Evolutionary conservation across 306 rosid genomes (phyloP), one percentile per base, ranked within the genome.

Genomic region (Glycyrrhiza uralensis): DNA sequence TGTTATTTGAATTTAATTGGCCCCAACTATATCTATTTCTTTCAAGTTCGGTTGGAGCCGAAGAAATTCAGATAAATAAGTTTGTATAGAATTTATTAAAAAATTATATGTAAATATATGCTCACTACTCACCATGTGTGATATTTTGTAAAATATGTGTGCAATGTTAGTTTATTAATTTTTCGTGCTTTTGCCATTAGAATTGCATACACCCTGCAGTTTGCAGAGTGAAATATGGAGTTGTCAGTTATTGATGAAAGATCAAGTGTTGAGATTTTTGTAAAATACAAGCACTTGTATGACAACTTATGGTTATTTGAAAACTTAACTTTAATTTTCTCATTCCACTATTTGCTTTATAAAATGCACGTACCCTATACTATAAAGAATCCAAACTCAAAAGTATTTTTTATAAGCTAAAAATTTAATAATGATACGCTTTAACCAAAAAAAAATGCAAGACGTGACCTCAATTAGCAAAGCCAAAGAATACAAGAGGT

Each of bases 141-240:
- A 33, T 68, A 49, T 47, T 20, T 38, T 72, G 77, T 77, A 51
- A 67, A 59, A 78, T 67, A 77, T 57, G 62, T 71, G 41, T 71
- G 73, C 23, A 51, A 66, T 74, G 41, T 63, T 22, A 32, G 62
- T 36, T 14, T 20, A 22, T n/a, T n/a, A n/a, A n/a, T 35, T 38
- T 3, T 42, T 18, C 14, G 61, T 26, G 50, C 57, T 33, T 68
- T 60, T 42, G 30, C n/a, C 30, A 51, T 41, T 52, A 23, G 23
- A 72, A 42, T 72, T 42, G 67, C 51, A 33, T 18, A 19, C 36
- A 41, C 15, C 8, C 0, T 7, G 6, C 7, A 13, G 6, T 28
- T 60, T 45, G 20, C 11, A 19, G 24, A 6, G 75, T 32, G 41
- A 26, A 38, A 70, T 24, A 55, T 15, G 38, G 55, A 55, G 2